phyloP scores from a whole-genome alignment of 441 rosid genomes.

The Populus hybrid region DNA sequence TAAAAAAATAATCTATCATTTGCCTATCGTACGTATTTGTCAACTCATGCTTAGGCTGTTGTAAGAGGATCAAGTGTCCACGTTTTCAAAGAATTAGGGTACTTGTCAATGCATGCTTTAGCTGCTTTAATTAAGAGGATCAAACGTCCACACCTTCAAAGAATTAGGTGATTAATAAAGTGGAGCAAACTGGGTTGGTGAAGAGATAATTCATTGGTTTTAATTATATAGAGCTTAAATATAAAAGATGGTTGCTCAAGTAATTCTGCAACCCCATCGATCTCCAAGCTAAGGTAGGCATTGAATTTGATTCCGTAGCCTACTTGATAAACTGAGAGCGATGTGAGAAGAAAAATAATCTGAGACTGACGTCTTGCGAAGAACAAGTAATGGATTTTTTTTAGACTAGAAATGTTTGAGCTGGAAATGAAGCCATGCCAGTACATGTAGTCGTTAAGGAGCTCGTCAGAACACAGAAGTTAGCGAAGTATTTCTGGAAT shows the following conservation, averaged over 20 bases:
- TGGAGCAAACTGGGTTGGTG: not conserved
- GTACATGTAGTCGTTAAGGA: not conserved
- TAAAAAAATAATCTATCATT: not conserved
- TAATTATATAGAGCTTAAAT: no score
- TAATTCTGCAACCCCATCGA: not conserved
- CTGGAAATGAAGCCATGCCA: not conserved
- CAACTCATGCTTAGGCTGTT: no score
- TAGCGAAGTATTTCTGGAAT: not conserved
- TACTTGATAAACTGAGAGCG: not conserved
- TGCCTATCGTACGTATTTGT: no score
- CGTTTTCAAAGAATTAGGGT: no score
- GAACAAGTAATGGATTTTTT: not conserved
- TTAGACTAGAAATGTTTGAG: not conserved
- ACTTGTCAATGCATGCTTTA: not conserved
- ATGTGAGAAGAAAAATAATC: not conserved
- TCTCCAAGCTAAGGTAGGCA: not conserved
- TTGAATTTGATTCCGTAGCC: not conserved
- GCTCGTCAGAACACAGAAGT: not conserved
- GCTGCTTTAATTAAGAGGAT: not conserved
- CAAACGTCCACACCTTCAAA: not conserved
- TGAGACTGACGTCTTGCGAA: not conserved
- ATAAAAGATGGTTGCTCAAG: not conserved
- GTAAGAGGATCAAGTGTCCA: no score
- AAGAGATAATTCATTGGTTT: no score
- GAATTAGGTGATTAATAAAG: not conserved